Evolutionary conservation across 1,139 yeast genomes (phyloP).

Genomic region (Arxiozyma heterogenica): DNA sequence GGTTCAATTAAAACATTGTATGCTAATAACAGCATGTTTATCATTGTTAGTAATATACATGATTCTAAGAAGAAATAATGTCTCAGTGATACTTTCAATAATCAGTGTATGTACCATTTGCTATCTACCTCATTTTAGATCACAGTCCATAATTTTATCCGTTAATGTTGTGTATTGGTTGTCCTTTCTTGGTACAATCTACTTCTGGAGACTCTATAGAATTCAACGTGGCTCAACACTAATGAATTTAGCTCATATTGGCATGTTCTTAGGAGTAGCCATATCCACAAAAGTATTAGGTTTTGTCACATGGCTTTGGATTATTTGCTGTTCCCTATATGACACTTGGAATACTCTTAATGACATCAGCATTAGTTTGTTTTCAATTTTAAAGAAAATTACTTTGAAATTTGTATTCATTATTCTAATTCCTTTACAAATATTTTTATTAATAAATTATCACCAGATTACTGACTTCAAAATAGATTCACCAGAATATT

Average conservation of each 20-base stretch:
- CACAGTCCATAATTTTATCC: conserved; percentile 43
- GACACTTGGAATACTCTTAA: conserved; percentile 52
- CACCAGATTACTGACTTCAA: conserved; percentile 44
- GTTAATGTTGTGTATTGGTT: conserved; percentile 45
- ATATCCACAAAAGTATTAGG: conserved; percentile 51
- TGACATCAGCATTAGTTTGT: conserved; percentile 40
- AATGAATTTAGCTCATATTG: conserved; percentile 41
- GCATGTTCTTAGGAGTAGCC: conserved; percentile 45
- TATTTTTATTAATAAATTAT: conserved; percentile 43
- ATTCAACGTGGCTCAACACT: conserved; percentile 32
- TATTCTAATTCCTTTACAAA: conserved; percentile 40
- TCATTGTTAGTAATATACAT: conserved; percentile 41
- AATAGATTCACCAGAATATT: conserved; percentile 36
- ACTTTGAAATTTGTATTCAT: conserved; percentile 32
- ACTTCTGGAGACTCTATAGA: conserved; percentile 37
- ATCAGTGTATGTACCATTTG: conserved; percentile 30
- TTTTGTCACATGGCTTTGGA: conserved; percentile 43
- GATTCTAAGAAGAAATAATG: conserved; percentile 41
- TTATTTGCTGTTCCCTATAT: conserved; percentile 34
- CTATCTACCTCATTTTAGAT: conserved; percentile 46
- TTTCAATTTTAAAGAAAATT: conserved; percentile 32
- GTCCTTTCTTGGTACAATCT: conserved; percentile 37
- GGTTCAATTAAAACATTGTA: conserved; percentile 42
- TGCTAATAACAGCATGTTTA: conserved; percentile 44
- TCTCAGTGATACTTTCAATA: conserved; percentile 40